Conservation (phyloP, 768 basidiomycete genomes). For the Suillus decipiens region DNA sequence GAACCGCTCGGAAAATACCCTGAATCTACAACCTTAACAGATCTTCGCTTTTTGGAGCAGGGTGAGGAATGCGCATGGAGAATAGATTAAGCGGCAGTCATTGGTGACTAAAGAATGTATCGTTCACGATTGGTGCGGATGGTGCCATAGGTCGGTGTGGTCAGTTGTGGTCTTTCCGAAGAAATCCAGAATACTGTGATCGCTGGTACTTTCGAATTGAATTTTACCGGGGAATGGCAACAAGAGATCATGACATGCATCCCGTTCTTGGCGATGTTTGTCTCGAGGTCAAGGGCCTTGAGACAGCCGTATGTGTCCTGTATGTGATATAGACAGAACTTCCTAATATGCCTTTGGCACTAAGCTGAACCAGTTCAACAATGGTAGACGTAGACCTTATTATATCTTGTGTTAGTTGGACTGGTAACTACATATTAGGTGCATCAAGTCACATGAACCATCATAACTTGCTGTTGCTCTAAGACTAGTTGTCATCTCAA, state of each 20-base stretch:
- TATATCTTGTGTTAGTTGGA: slow-evolving; percentile 5
- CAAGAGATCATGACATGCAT: slow-evolving; percentile 23
- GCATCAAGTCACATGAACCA: slow-evolving; percentile 1
- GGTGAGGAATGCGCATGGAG: slow-evolving; percentile 25
- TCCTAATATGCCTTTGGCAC: neutral
- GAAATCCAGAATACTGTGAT: neutral
- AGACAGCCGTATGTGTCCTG: slow-evolving; percentile 13
- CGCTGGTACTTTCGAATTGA: slow-evolving; percentile 34
- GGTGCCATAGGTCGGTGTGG: slow-evolving; percentile 35
- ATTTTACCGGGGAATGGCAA: slow-evolving; percentile 41
- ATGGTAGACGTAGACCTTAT: neutral
- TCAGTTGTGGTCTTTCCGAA: neutral
- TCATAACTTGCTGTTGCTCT: neutral
- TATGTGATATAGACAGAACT: neutral
- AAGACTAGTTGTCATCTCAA: neutral
- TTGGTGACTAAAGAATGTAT: slow-evolving; percentile 32
- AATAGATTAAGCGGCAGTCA: slow-evolving; percentile 7
- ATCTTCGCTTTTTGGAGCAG: slow-evolving; percentile 46
- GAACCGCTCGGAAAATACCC: slow-evolving; percentile 4
- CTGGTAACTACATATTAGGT: neutral
- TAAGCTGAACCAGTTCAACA: neutral
- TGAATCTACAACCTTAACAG: slow-evolving; percentile 44
- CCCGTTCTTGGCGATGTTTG: slow-evolving; percentile 40
- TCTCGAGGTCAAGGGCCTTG: slow-evolving; percentile 30
- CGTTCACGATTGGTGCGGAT: slow-evolving; percentile 44